Percentiles rank a stretch among this genome's conserved stretches.
Evolutionary conservation across 2,329 filamentous ascomycete species (phyloP).

Genomic region (Monilinia laxa): DNA sequence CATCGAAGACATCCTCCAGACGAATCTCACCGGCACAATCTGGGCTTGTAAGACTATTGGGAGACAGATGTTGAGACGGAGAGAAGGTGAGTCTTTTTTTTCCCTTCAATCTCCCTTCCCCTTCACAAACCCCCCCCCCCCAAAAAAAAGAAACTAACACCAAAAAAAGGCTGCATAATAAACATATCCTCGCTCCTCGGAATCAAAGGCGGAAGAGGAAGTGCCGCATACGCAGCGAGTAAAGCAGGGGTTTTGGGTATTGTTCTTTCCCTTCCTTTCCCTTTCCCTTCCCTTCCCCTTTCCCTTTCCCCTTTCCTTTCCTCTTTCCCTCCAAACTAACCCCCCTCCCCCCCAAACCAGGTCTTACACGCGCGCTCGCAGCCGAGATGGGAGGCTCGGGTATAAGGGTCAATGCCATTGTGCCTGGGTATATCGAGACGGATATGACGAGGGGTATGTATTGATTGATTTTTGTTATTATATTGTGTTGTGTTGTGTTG

Average conservation of each 20-base stretch:
- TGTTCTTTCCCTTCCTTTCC: neutral
- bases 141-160: too few relatives aligned
- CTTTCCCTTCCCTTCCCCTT: neutral
- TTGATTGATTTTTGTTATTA: neutral
- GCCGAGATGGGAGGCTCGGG: slow-evolving; percentile 58
- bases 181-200: slow-evolving; percentile 79
- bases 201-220: slow-evolving; percentile 65
- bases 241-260: slow-evolving; percentile 76
- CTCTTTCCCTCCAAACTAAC: neutral
- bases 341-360: slow-evolving; percentile 43
- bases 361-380: slow-evolving; percentile 66
- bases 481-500: too few relatives aligned
- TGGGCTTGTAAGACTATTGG: slow-evolving; percentile 56
- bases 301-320: neutral
- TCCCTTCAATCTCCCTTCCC: neutral
- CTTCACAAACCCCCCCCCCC: too few relatives aligned
- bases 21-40: slow-evolving; percentile 69
- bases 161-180: slow-evolving; percentile 63
- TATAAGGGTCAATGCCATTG: slow-evolving; percentile 75
- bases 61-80: slow-evolving; percentile 48
- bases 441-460: slow-evolving; percentile 70
- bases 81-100: slow-evolving; percentile 31
- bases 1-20: slow-evolving; percentile 60
- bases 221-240: slow-evolving; percentile 71
- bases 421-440: slow-evolving; percentile 81